Percentiles rank a stretch among this genome's conserved stretches.
Conservation (phyloP, 2,329 filamentous ascomycete genomes). For the Epichloe gansuensis region DNA sequence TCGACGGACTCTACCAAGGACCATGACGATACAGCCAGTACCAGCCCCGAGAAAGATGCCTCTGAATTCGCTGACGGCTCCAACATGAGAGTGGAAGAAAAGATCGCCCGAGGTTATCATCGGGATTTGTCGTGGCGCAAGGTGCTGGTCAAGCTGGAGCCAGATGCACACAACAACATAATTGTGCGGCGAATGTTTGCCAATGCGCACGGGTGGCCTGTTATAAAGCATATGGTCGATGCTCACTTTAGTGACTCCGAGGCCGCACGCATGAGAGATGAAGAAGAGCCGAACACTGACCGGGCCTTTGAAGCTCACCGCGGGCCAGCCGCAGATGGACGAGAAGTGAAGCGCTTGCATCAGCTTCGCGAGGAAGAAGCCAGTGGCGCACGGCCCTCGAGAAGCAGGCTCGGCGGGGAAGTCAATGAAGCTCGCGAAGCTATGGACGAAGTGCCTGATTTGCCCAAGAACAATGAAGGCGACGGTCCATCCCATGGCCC, state of each 20-base stretch:
- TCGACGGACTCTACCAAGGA: slow-evolving; percentile 32
- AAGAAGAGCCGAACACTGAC: slow-evolving; percentile 53
- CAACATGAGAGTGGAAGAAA: slow-evolving; percentile 87
- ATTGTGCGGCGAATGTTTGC: slow-evolving; percentile 92
- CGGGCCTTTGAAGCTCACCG: slow-evolving; percentile 49
- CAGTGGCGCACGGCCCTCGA: slow-evolving; percentile 15
- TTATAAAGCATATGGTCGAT: slow-evolving; percentile 87
- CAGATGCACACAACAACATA: slow-evolving; percentile 97
- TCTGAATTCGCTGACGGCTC: slow-evolving; percentile 39
- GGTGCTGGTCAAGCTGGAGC: slow-evolving; percentile 86
- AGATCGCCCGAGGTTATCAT: slow-evolving; percentile 93
- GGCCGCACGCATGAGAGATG: slow-evolving; percentile 49
- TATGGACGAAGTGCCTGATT: slow-evolving; percentile 32
- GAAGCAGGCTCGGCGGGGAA: slow-evolving; percentile 6
- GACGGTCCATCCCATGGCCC: slow-evolving; percentile 10
- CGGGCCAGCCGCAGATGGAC: slow-evolving; percentile 47
- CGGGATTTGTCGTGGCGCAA: slow-evolving; percentile 88
- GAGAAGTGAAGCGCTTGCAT: slow-evolving; percentile 41
- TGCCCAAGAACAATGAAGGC: slow-evolving; percentile 21
- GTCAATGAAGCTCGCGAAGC: slow-evolving; percentile 18
- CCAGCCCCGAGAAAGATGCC: slow-evolving; percentile 29
- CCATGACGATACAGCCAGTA: slow-evolving; percentile 38
- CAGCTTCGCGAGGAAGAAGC: slow-evolving; percentile 7
- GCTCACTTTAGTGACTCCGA: slow-evolving; percentile 75
- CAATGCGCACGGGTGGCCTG: slow-evolving; percentile 96